Evolutionary conservation across 768 basidiomycete species (phyloP).

Genomic region (Gloeophyllum trabeum): DNA sequence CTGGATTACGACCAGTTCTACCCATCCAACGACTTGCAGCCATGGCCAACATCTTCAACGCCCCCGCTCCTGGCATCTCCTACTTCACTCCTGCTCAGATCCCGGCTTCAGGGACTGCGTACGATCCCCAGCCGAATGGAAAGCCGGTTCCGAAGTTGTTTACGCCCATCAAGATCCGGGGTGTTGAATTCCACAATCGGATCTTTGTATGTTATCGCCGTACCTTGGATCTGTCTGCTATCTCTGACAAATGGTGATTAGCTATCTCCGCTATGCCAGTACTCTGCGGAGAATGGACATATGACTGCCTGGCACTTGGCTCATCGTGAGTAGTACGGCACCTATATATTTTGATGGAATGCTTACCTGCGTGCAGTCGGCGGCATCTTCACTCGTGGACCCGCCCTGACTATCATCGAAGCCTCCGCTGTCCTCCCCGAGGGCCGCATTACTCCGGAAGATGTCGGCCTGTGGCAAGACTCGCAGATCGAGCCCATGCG

Average conservation of each 20-base stretch:
- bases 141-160: slow-evolving; percentile 32
- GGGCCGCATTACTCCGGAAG: slow-evolving; percentile 59
- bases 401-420: slow-evolving; percentile 53
- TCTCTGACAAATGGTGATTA: slow-evolving; percentile 10
- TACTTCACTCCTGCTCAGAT: slow-evolving; percentile 37
- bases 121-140: slow-evolving; percentile 27
- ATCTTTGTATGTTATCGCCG: slow-evolving; percentile 11
- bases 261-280: slow-evolving; percentile 51
- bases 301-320: slow-evolving; percentile 46
- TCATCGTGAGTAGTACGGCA: slow-evolving; percentile 26
- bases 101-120: slow-evolving; percentile 32
- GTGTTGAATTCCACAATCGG: slow-evolving; percentile 18
- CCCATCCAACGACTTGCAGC: no score
- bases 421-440: slow-evolving; percentile 52
- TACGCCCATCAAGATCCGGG: slow-evolving; percentile 36
- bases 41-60: slow-evolving; percentile 20
- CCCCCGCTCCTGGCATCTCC: slow-evolving; percentile 26
- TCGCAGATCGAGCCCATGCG: slow-evolving; percentile 34
- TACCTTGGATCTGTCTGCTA: slow-evolving; percentile 2
- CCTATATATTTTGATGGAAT: not conserved
- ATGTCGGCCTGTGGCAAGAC: slow-evolving; percentile 50
- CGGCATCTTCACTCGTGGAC: slow-evolving; percentile 38
- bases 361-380: slow-evolving; percentile 34
- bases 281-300: slow-evolving; percentile 42
- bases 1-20: no score